Percentiles rank a stretch among this genome's conserved stretches.
Conservation (phyloP, 225 moss, liverwort and hornwort genomes). For the Climacium dendroides region DNA sequence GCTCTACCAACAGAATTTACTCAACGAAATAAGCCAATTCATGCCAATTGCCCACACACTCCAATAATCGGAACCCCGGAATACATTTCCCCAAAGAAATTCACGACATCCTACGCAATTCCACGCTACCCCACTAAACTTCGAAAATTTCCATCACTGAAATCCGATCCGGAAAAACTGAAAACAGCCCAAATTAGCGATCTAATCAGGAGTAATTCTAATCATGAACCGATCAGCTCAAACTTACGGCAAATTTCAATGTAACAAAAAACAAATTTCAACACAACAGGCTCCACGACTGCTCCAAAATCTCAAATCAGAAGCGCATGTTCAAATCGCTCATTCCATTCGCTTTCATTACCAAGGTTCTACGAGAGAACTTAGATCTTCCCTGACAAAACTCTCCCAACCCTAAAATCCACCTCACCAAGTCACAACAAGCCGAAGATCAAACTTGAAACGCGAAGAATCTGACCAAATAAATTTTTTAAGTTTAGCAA, state of each 20-base stretch:
- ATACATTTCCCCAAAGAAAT: background rate
- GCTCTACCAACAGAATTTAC: background rate
- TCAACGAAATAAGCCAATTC: background rate
- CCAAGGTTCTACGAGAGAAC: background rate
- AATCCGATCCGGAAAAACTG: background rate
- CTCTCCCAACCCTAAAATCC: background rate
- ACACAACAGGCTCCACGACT: background rate
- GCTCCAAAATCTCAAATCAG: background rate
- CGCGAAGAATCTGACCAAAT: background rate
- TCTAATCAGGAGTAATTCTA: background rate
- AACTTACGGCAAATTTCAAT: background rate
- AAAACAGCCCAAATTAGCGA: background rate
- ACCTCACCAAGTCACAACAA: background rate
- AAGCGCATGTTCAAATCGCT: background rate
- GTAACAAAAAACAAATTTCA: too few relatives aligned
- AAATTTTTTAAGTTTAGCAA: background rate
- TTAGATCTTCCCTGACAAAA: background rate
- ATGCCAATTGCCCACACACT: background rate
- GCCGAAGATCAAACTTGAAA: background rate
- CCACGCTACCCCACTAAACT: background rate
- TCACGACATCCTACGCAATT: background rate
- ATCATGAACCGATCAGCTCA: background rate
- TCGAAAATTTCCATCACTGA: background rate
- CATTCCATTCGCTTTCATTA: background rate
- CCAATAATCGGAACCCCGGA: background rate